These are phyloP conservation scores for Yamadazyma sp. DNA, from an alignment of 1,139 yeast genomes.

Conservation along the genomic window DNA sequence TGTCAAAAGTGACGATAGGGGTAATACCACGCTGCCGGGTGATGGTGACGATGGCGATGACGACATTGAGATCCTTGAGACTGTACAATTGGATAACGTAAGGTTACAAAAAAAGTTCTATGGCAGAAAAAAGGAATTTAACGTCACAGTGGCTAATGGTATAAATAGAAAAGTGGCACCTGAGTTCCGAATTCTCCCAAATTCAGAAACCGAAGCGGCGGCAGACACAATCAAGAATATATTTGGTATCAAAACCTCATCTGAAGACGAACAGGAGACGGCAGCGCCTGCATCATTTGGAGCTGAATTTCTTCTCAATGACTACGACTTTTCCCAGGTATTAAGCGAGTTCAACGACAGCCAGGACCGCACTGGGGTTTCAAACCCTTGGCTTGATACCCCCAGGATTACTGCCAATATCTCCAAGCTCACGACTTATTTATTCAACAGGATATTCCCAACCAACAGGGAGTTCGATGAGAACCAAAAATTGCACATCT, in stretches of 20 bases:
- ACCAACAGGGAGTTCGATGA: slow-evolving; percentile 2
- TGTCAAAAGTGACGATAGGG: neutral
- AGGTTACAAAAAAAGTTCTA: neutral
- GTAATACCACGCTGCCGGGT: neutral
- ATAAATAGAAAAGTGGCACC: slow-evolving; percentile 1
- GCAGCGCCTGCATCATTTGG: neutral
- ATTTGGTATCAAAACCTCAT: slow-evolving; percentile 1
- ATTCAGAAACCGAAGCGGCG: neutral
- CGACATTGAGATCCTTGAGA: slow-evolving; percentile 8
- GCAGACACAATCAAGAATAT: neutral
- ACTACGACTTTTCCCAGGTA: neutral
- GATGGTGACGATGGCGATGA: slow-evolving; percentile 4
- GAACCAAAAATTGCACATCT: slow-evolving; percentile 6
- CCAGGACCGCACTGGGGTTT: neutral
- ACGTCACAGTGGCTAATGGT: slow-evolving; percentile 6
- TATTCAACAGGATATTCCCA: slow-evolving; percentile 6
- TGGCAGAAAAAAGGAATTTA: slow-evolving; percentile 4
- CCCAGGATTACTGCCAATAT: slow-evolving; percentile 1
- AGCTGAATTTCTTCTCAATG: neutral
- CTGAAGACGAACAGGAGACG: neutral
- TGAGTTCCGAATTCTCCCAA: neutral
- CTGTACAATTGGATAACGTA: slow-evolving; percentile 6
- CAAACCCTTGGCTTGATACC: slow-evolving; percentile 2
- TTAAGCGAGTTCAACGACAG: neutral
- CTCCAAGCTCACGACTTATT: neutral